phyloP scores from a whole-genome alignment of 1,284 basidiomycete genomes.

The Cryptococcus sp. region DNA sequence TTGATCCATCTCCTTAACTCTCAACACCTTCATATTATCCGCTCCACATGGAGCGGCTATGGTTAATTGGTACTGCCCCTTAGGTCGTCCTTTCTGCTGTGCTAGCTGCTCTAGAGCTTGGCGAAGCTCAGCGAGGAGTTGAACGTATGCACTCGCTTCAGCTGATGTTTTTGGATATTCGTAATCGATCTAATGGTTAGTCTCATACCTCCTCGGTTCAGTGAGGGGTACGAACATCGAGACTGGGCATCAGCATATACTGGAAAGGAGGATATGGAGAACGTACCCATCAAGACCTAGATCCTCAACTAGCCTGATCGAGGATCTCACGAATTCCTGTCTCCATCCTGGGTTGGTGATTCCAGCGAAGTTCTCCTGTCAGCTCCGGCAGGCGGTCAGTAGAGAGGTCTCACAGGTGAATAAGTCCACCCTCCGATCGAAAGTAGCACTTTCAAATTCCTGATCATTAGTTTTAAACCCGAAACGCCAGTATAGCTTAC shows the following conservation, averaged over 20 bases:
- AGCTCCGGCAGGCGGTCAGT: background rate
- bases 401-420: slow-evolving; percentile 53
- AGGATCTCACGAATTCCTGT: slow-evolving; percentile 64
- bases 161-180: slow-evolving; percentile 52
- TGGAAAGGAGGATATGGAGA: slow-evolving; percentile 16
- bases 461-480: slow-evolving; percentile 15
- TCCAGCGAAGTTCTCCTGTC: slow-evolving; percentile 42
- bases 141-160: slow-evolving; percentile 52
- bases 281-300: slow-evolving; percentile 81
- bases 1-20: slow-evolving; percentile 67
- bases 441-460: slow-evolving; percentile 70
- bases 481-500: slow-evolving; percentile 16
- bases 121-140: slow-evolving; percentile 50
- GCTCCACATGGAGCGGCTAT: slow-evolving; percentile 80
- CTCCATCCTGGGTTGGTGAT: slow-evolving; percentile 60
- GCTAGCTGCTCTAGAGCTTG: slow-evolving; percentile 47
- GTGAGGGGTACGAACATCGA: slow-evolving; percentile 62
- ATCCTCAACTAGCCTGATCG: slow-evolving; percentile 72
- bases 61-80: slow-evolving; percentile 49
- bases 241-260: slow-evolving; percentile 27
- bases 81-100: slow-evolving; percentile 26
- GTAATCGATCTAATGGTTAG: slow-evolving; percentile 53
- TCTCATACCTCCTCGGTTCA: slow-evolving; percentile 51
- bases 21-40: slow-evolving; percentile 62
- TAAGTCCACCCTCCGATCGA: slow-evolving; percentile 86